Evolutionary conservation across 1,284 basidiomycete genomes (phyloP), one percentile per base, ranked within the genome.

Genomic region (Moesziomyces parantarcticus): DNA sequence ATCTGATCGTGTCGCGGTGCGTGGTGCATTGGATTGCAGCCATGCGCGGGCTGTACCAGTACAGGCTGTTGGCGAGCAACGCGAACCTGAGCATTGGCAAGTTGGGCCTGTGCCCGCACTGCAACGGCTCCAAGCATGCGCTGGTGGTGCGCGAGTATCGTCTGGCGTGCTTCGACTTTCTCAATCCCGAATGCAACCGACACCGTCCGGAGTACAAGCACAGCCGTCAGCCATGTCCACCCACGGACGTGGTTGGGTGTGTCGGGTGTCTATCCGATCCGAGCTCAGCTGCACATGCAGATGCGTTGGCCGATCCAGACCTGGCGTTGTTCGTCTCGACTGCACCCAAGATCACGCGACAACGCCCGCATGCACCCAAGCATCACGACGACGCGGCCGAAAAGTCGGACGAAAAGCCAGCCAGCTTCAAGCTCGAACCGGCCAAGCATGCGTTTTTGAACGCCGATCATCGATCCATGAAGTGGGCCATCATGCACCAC

Each of bases 1-100:
- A 69, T 36, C 66, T 81, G 5, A 50, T 78, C 11, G 48, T 81
- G 18, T 61, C 60, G 2, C 53, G 41, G 23, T 51, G 58, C 22
- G 56, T 79, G 11, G 41, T 77, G 9, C 58, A 73, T 42, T 81
- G 79, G 78, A 61, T 80, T 20, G 67, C 66, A 4, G 75, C 73
- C 7, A 57, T 75, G 9, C 58, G 76, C 1, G 78, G 78, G 4
- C 41, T 74, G 26, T 75, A 64, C 21, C 59, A 65, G 20, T 71
- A 57, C 41, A 50, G 51, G 16, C 32, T 65, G 16, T 16, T 59
- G n/a, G 43, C 58, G 42, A 61, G 59, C 51, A 58, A 54, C 51
- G 55, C 51, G 43, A 58, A 36, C 26, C 54, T 47, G 6, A 41
- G n/a, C 14, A 20, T 57, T 2, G 58, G 47, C n/a, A 72, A 63